Evolutionary conservation across 1,139 yeast genomes (phyloP).

Genomic region (Hyphopichia pseudoburtonii): DNA sequence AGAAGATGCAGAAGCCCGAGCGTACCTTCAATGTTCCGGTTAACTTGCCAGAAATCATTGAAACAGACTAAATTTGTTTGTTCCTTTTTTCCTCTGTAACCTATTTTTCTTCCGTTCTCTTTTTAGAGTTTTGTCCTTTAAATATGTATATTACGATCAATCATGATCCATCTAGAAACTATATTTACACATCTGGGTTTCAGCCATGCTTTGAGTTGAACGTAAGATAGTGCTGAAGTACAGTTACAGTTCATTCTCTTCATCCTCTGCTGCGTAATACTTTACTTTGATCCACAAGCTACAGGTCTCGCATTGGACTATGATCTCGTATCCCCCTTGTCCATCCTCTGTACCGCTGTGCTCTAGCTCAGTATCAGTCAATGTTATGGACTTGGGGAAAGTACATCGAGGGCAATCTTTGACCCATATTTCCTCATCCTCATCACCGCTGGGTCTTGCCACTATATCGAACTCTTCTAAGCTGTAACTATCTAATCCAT

Average conservation of each 20-base stretch:
- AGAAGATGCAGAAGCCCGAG: neutral
- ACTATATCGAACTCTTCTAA: slow-evolving; percentile 56
- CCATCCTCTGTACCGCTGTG: slow-evolving; percentile 49
- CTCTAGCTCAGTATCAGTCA: slow-evolving; percentile 62
- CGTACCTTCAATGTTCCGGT: neutral
- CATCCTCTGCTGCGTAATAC: slow-evolving; percentile 51
- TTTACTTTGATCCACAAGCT: slow-evolving; percentile 80
- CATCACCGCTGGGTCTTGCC: slow-evolving; percentile 16
- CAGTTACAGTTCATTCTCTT: too few species aligned
- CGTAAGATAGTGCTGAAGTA: too few species aligned
- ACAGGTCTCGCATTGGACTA: slow-evolving; percentile 78
- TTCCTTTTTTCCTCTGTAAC: neutral
- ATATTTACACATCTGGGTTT: neutral
- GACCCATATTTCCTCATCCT: slow-evolving; percentile 34
- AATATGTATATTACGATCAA: too few species aligned
- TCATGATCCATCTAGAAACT: too few species aligned
- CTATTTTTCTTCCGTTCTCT: too few species aligned
- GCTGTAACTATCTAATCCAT: slow-evolving; percentile 65
- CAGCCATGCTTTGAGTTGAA: neutral
- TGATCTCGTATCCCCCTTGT: slow-evolving; percentile 61
- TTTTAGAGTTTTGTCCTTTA: neutral
- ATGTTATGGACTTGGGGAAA: slow-evolving; percentile 48
- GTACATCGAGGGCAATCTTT: slow-evolving; percentile 77
- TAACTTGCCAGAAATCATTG: neutral
- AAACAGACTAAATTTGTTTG: neutral